Evolutionary conservation across 306 rosid species (phyloP).

Genomic region (Morella rubra): DNA sequence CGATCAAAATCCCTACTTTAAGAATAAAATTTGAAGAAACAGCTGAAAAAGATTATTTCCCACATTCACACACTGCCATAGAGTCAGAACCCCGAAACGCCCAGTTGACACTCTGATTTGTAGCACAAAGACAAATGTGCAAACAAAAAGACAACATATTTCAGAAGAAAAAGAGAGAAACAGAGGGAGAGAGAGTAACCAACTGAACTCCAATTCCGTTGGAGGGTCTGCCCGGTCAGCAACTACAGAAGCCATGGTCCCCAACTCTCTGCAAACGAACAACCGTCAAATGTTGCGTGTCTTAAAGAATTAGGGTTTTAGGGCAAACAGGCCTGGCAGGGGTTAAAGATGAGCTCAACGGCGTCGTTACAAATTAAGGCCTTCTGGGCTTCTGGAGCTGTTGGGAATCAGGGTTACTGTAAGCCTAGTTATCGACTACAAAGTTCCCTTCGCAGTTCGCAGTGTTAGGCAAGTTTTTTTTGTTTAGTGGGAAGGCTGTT

Average conservation of each 20-base stretch:
- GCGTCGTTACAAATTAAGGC: not conserved
- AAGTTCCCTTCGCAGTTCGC: too few relatives aligned
- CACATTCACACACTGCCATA: not conserved
- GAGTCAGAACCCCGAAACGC: not conserved
- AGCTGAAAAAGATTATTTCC: not conserved
- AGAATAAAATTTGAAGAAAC: not conserved
- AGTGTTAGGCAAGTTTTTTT: too few relatives aligned
- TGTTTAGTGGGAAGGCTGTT: too few relatives aligned
- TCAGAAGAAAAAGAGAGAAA: not conserved
- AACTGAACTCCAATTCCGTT: slow-evolving; percentile 57
- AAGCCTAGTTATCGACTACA: too few relatives aligned
- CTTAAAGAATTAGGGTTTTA: not conserved
- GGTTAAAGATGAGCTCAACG: not conserved
- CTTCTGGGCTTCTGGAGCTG: too few relatives aligned
- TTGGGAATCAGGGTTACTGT: too few relatives aligned
- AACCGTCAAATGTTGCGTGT: not conserved
- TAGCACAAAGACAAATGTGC: not conserved
- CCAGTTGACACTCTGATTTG: slow-evolving; percentile 1
- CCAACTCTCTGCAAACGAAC: not conserved
- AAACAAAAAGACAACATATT: not conserved
- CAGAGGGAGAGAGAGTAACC: slow-evolving; percentile 36
- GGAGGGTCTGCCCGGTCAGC: slow-evolving; percentile 25
- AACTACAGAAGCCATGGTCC: slow-evolving; percentile 44
- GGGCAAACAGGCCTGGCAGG: not conserved
- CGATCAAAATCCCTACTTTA: not conserved